These are phyloP conservation scores for Ophiostoma himal-ulmi DNA, from an alignment of 2,329 filamentous ascomycete species.

Conservation along the genomic window DNA sequence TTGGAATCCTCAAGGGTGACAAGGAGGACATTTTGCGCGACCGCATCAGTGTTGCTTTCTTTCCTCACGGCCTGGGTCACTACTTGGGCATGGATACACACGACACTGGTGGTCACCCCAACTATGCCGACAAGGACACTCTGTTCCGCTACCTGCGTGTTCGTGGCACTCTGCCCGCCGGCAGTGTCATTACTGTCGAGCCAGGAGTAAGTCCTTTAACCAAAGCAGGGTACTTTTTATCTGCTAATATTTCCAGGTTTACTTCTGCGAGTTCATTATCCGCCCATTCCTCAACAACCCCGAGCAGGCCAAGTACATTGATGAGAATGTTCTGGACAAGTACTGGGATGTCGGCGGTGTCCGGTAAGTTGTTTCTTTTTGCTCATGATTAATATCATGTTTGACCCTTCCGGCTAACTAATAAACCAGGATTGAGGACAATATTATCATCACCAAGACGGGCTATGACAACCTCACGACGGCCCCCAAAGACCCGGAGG, in stretches of 20 bases:
- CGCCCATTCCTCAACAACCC: constrained; percentile 70
- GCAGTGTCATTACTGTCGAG: constrained; percentile 88
- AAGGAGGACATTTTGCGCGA: constrained; percentile 68
- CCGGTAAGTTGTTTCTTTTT: constrained; percentile 41
- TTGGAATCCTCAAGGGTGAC: constrained; percentile 67
- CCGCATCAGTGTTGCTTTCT: constrained; percentile 81
- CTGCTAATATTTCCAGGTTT: constrained; percentile 51
- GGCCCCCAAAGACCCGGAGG: constrained; percentile 55
- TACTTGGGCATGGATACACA: constrained; percentile 92
- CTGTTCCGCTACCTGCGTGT: constrained; percentile 86
- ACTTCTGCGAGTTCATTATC: constrained; percentile 88
- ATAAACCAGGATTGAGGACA: constrained; percentile 49
- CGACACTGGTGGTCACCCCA: constrained; percentile 72
- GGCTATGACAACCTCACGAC: constrained; percentile 61
- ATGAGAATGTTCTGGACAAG: constrained; percentile 62
- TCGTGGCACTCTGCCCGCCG: constrained; percentile 65
- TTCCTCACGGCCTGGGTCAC: constrained; percentile 86
- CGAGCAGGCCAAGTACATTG: constrained; percentile 68
- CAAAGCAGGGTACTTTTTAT: neutral
- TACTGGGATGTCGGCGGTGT: constrained; percentile 82
- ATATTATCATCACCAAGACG: constrained; percentile 56
- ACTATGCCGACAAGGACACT: constrained; percentile 70
- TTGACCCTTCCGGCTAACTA: neutral
- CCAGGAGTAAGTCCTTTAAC: constrained; percentile 60
- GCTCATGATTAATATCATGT: neutral